These are phyloP conservation scores for Cyberlindnera suaveolens DNA, from an alignment of 805 yeast species.

Conservation along the genomic window DNA sequence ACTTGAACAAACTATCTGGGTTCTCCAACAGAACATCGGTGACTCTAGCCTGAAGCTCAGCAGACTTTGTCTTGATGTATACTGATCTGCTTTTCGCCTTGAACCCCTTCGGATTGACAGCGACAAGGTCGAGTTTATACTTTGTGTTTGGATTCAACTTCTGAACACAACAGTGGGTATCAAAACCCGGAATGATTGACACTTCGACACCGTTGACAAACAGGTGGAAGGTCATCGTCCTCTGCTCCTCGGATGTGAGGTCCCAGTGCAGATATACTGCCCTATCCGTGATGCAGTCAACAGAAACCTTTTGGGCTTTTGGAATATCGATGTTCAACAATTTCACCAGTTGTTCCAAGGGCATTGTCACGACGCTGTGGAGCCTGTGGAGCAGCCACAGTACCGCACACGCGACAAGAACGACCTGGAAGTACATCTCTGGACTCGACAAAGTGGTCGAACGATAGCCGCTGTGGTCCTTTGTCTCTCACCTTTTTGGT, in stretches of 20 bases:
- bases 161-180: conserved; percentile 29
- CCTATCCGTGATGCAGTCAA: conserved; percentile 43
- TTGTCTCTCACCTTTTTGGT: not conserved
- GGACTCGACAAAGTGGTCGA: not conserved
- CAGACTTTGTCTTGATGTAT: conserved; percentile 33
- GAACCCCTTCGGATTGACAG: conserved; percentile 33
- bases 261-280: conserved; percentile 55
- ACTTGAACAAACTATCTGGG: conserved; percentile 32
- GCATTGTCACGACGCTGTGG: conserved; percentile 25
- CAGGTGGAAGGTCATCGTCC: conserved; percentile 30
- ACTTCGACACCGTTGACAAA: conserved; percentile 36
- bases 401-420: conserved; percentile 13
- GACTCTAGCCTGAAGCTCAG: conserved; percentile 16
- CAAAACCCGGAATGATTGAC: conserved; percentile 28
- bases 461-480: not conserved
- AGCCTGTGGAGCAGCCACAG: conserved; percentile 20
- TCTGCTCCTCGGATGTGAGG: conserved; percentile 21
- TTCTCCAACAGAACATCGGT: conserved; percentile 26
- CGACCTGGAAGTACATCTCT: conserved; percentile 18
- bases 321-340: conserved; percentile 50
- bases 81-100: conserved; percentile 36
- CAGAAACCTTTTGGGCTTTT: conserved; percentile 45
- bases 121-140: conserved; percentile 38
- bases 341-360: conserved; percentile 40
- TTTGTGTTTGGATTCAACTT: conserved; percentile 29